Evolutionary conservation across 116 monocot genomes (phyloP).

Genomic region (Cymodocea nodosa): DNA sequence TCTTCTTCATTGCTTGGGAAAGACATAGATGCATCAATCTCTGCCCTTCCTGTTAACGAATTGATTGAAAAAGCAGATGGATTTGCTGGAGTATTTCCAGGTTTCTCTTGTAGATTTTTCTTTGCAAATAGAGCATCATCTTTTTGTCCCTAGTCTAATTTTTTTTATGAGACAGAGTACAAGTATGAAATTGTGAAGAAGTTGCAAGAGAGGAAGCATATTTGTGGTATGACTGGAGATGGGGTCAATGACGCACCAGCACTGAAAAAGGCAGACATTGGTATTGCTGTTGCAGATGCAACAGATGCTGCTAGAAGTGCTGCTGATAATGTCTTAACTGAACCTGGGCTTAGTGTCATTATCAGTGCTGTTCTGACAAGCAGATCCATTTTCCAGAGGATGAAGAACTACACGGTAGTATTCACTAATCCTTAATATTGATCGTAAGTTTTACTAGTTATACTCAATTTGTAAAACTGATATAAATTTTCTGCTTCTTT

Average conservation of each 20-base stretch:
- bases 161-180: conserved; percentile 34
- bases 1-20: conserved; percentile 72
- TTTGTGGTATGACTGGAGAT: conserved; percentile 25
- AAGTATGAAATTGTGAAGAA: conserved; percentile 78
- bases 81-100: conserved; percentile 43
- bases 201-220: conserved; percentile 42
- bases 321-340: conserved; percentile 70
- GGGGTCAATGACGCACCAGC: conserved; percentile 21
- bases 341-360: conserved; percentile 81
- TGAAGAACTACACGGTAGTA: conserved; percentile 76
- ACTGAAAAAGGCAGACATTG: conserved; percentile 21
- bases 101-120: conserved; percentile 5
- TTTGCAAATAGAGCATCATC: background rate
- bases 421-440: conserved; percentile 1
- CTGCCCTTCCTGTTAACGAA: conserved; percentile 52
- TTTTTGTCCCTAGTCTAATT: background rate
- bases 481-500: background rate
- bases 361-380: conserved; percentile 46
- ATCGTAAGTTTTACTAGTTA: background rate
- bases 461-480: no score
- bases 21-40: conserved; percentile 47
- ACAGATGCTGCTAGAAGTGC: conserved; percentile 78
- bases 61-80: conserved; percentile 33
- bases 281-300: conserved; percentile 48
- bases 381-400: conserved; percentile 62